phyloP scores from a whole-genome alignment of 371 early-diverging fungal species.

The Mortierella sp. region DNA sequence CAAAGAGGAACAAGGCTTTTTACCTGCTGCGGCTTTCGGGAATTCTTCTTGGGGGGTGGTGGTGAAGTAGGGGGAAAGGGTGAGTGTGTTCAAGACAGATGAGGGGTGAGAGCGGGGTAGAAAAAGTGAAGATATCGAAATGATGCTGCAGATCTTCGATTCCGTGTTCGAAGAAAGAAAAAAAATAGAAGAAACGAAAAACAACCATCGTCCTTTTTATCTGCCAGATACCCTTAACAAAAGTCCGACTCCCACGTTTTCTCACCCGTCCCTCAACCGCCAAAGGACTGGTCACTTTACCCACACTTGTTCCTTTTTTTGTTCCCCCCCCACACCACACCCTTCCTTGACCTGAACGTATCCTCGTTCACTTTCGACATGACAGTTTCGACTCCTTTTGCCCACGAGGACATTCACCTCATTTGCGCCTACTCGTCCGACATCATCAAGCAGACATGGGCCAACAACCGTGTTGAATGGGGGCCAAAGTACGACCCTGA shows the following conservation, averaged over 20 bases:
- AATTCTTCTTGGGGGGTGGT: background rate
- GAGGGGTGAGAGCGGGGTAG: background rate
- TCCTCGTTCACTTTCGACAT: background rate
- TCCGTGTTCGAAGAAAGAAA: too few species aligned
- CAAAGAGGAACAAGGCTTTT: background rate
- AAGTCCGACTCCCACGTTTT: background rate
- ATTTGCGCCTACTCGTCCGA: conserved; percentile 22
- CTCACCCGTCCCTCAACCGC: too few species aligned
- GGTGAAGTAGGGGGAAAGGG: too few species aligned
- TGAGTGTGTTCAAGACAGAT: too few species aligned
- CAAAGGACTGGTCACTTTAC: too few species aligned
- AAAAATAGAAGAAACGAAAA: background rate
- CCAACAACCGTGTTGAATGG: conserved; percentile 49
- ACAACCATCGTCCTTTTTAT: background rate
- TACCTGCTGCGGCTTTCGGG: background rate
- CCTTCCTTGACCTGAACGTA: background rate
- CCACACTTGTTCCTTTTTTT: too few species aligned
- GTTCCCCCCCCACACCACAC: background rate
- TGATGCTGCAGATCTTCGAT: too few species aligned
- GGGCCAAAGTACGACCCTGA: conserved; percentile 42
- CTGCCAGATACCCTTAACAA: background rate
- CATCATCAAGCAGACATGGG: conserved; percentile 53
- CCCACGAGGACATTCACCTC: conserved; percentile 35
- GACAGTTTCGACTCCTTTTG: background rate
- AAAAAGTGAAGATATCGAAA: conserved; percentile 4